Base-by-base conservation (phyloP, 306 rosid species). In the Elaeagnus macrophylla region DNA sequence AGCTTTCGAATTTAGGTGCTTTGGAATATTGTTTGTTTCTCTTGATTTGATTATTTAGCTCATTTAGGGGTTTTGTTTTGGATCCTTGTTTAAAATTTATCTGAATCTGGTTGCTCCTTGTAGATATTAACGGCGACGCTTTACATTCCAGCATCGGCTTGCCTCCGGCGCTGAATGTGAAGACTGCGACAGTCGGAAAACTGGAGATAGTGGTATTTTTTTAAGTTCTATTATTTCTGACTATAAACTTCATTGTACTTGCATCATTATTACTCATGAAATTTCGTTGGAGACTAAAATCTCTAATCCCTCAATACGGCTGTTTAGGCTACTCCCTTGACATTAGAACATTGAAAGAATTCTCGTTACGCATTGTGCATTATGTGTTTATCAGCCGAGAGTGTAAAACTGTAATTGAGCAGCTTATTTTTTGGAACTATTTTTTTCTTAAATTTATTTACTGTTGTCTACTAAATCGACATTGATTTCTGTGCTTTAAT, bases 41-140 rank as follows among this genome's bases (percentile, higher is more conserved):
- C 42, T 60, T 63, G 14, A n/a, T 56, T 63, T 44, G 37, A 8
- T 50, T 13, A 16, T 35, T n/a, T 8, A 7, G 9, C 12, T 37
- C 20, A 3, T 48, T 62, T 45, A 48, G 43, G 62, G 53, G 45
- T 61, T 66, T 1, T 12, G 55, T 61, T 46, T 20, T 10, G n/a
- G 65, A 64, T 63, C 39, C 47, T 9, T 0, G 57, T 60, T 67
- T 56, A 46, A 46, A 51, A 37, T 57, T 67, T 56, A 37, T 60
- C 0, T 65, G 39, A 40, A 39, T 65, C 51, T 59, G 12, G 2
- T 64, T 59, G 41, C 49, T 59, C 62, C 68, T 64, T 39, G 61
- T 72, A 89, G 97, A 89, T 68, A 81, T 89, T 60, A 70, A 89
- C 40, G 97, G 97, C 13, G 97, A 89, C 46, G 95, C 94, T 44